Conservation (phyloP, 2,329 filamentous ascomycete species). For the Colletotrichum cordylinicola region DNA sequence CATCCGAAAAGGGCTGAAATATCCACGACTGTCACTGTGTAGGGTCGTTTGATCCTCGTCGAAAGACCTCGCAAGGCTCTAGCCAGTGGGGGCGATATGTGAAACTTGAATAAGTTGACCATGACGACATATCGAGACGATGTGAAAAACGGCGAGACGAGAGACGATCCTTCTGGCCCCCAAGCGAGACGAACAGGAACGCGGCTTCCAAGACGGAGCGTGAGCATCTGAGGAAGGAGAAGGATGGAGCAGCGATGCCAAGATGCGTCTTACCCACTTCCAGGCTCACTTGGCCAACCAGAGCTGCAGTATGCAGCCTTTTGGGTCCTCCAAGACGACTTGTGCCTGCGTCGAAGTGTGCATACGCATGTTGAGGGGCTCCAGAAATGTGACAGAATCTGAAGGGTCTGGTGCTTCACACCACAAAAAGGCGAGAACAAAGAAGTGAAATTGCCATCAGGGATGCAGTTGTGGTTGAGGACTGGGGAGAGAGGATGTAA, state of each 20-base stretch:
- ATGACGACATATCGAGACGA: slow-evolving; percentile 2
- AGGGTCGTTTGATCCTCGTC: background rate
- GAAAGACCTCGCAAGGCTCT: background rate
- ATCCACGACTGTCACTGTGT: background rate
- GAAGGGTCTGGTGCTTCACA: background rate
- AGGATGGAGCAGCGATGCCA: slow-evolving; percentile 3
- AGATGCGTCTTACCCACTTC: slow-evolving; percentile 2
- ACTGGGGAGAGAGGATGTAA: background rate
- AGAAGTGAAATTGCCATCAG: background rate
- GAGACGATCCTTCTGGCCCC: background rate
- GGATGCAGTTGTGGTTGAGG: background rate
- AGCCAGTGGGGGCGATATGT: background rate
- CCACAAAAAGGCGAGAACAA: background rate
- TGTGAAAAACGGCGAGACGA: background rate
- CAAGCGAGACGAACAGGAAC: background rate
- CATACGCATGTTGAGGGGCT: background rate
- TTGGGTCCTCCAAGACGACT: background rate
- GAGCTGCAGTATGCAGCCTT: background rate
- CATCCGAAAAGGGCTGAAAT: background rate
- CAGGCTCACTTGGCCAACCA: background rate
- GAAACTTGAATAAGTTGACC: background rate
- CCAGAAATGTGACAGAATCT: background rate
- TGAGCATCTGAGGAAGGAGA: background rate
- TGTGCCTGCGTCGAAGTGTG: slow-evolving; percentile 16
- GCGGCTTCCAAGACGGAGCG: background rate